A percentile compares a stretch with the other conserved stretches of the same genome.
Evolutionary conservation across 805 yeast genomes (phyloP).

Genomic region (Kodamaea lidongshanica): DNA sequence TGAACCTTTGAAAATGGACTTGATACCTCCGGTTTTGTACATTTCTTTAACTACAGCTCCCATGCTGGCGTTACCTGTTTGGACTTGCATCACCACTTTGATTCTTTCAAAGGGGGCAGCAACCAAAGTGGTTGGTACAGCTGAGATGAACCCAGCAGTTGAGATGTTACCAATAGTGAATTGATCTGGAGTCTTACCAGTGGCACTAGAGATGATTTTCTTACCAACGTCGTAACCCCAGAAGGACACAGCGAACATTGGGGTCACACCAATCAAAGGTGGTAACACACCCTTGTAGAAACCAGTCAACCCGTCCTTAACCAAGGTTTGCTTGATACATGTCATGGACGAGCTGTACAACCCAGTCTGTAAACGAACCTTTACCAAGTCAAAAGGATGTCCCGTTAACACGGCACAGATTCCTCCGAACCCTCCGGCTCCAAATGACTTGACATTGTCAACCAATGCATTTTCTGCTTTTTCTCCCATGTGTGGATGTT

Average conservation of each 20-base stretch:
- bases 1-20: constrained; percentile 86
- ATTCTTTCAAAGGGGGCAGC: constrained; percentile 98
- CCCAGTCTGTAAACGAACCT: constrained; percentile 87
- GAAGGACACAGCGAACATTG: constrained; percentile 96
- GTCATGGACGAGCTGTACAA: constrained; percentile 55
- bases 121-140: constrained; percentile 88
- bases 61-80: constrained; percentile 46
- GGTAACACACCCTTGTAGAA: constrained; percentile 92
- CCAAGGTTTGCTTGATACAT: constrained; percentile 65
- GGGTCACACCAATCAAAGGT: constrained; percentile 94
- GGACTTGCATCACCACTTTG: constrained; percentile 87
- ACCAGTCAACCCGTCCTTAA: constrained; percentile 71
- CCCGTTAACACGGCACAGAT: constrained; percentile 89
- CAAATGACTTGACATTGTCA: constrained; percentile 81
- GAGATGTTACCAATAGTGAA: constrained; percentile 69
- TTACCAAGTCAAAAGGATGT: constrained; percentile 91
- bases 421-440: constrained; percentile 96
- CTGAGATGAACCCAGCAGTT: constrained; percentile 90
- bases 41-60: constrained; percentile 59
- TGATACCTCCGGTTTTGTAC: constrained; percentile 72
- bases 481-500: constrained; percentile 42
- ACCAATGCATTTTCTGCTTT: constrained; percentile 44
- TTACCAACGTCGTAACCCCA: constrained; percentile 98
- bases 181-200: constrained; percentile 32
- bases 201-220: constrained; percentile 49